Conservation (phyloP, 2,329 filamentous ascomycete species). For the Penicillium sp. region DNA sequence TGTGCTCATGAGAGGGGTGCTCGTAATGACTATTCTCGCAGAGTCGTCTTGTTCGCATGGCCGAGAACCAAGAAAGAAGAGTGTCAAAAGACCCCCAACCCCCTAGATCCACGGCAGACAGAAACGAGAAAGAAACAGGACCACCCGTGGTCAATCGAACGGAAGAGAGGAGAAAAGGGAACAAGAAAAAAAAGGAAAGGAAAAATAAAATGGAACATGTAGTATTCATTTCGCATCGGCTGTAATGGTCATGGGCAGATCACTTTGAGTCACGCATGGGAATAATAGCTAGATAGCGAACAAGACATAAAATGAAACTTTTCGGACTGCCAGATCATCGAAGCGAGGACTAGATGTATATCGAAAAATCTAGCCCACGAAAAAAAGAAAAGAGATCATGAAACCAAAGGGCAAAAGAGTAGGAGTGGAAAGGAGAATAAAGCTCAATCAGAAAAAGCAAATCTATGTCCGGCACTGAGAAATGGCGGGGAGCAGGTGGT, state of each 20-base stretch:
- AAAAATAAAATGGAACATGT: slow-evolving; percentile 13
- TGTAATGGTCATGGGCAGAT: slow-evolving; percentile 36
- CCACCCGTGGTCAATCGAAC: slow-evolving; percentile 12
- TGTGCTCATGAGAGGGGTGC: slow-evolving; percentile 10
- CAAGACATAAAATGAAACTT: slow-evolving; percentile 32
- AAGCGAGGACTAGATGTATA: slow-evolving; percentile 34
- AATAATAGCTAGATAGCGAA: slow-evolving; percentile 34
- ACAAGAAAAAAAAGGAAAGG: neutral
- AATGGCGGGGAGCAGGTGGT: neutral
- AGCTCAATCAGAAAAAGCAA: slow-evolving; percentile 14
- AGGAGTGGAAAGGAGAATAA: slow-evolving; percentile 11
- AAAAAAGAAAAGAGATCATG: slow-evolving; percentile 29
- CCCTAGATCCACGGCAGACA: slow-evolving; percentile 9
- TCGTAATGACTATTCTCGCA: slow-evolving; percentile 15
- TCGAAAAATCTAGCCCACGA: slow-evolving; percentile 30
- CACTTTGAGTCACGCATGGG: slow-evolving; percentile 34
- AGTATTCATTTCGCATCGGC: slow-evolving; percentile 35
- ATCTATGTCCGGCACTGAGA: slow-evolving; percentile 1
- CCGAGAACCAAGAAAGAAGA: slow-evolving; percentile 3
- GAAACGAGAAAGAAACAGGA: slow-evolving; percentile 16
- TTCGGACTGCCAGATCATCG: slow-evolving; percentile 38
- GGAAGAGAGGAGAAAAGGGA: slow-evolving; percentile 4
- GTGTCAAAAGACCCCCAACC: slow-evolving; percentile 1
- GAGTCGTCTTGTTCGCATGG: slow-evolving; percentile 15
- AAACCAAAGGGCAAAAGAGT: slow-evolving; percentile 25